Conservation (phyloP, 2,329 filamentous ascomycete species). For the Colletotrichum viniferum region DNA sequence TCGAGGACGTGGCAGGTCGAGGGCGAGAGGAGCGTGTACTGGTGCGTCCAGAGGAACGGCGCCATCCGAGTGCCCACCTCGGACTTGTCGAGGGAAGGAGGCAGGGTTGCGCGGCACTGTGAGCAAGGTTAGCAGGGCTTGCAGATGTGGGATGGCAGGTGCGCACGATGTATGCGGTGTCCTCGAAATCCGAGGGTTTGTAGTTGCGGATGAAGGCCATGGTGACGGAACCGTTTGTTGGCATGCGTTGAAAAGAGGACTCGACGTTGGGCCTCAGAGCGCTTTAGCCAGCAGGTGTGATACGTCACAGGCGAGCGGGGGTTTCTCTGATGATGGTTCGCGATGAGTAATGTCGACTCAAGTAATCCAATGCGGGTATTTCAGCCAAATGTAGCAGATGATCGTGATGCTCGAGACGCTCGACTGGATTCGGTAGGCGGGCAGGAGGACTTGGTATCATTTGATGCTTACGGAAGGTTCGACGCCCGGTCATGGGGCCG, state of each 20-base stretch:
- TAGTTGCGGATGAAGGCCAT: slow-evolving; percentile 54
- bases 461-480: neutral
- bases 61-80: slow-evolving; percentile 39
- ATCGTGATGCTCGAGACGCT: neutral
- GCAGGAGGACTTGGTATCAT: neutral
- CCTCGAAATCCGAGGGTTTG: slow-evolving; percentile 41
- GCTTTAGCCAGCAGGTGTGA: neutral
- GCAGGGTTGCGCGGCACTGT: slow-evolving; percentile 54
- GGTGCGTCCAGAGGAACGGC: slow-evolving; percentile 57
- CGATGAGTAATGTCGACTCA: no score
- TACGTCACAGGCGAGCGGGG: neutral
- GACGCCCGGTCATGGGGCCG: neutral
- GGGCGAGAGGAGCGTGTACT: slow-evolving; percentile 51
- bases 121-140: neutral
- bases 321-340: neutral
- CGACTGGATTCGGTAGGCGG: neutral
- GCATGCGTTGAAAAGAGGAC: neutral
- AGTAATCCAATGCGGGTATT: no score
- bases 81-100: slow-evolving; percentile 42
- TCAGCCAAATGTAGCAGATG: accelerated
- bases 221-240: neutral
- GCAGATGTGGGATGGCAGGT: neutral
- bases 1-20: slow-evolving; percentile 52
- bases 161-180: slow-evolving; percentile 45
- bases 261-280: neutral